phyloP scores from a whole-genome alignment of 345 rosid species.

The Moricandia moricandioides region DNA sequence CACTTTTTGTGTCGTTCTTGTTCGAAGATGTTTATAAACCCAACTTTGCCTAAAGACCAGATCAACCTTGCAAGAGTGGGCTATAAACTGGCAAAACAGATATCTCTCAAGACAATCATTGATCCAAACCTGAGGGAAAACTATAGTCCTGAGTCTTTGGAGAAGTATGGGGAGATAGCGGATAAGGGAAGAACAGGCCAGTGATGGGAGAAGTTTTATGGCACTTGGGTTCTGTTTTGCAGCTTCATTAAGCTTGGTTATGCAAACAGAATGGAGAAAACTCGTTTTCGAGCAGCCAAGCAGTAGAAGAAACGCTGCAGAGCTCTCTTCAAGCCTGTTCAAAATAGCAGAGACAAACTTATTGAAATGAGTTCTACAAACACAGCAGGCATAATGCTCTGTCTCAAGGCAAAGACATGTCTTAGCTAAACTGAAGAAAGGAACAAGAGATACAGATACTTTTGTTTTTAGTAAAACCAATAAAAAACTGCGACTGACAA shows the following conservation, averaged over 20 bases:
- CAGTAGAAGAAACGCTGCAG: slow-evolving; percentile 30
- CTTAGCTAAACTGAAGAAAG: slow-evolving; percentile 22
- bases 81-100: slow-evolving; percentile 73
- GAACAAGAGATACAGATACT: slow-evolving; percentile 13
- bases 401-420: slow-evolving; percentile 20
- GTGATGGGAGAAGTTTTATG: slow-evolving; percentile 89
- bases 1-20: no score
- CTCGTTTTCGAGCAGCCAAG: slow-evolving; percentile 47
- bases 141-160: slow-evolving; percentile 59
- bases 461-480: slow-evolving; percentile 8
- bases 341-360: not conserved
- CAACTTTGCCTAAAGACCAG: slow-evolving; percentile 83
- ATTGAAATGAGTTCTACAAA: slow-evolving; percentile 18
- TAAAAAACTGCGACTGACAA: slow-evolving; percentile 12
- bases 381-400: not conserved
- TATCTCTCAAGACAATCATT: slow-evolving; percentile 60
- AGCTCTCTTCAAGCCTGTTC: slow-evolving; percentile 22
- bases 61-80: slow-evolving; percentile 94
- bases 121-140: slow-evolving; percentile 54
- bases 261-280: slow-evolving; percentile 35
- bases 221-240: slow-evolving; percentile 81
- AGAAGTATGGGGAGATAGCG: slow-evolving; percentile 77
- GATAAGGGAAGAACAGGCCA: slow-evolving; percentile 82
- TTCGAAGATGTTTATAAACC: slow-evolving; percentile 85
- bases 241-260: slow-evolving; percentile 79